These are phyloP conservation scores for Blastomyces parvus DNA, from an alignment of 2,329 filamentous ascomycete species.

Conservation along the genomic window DNA sequence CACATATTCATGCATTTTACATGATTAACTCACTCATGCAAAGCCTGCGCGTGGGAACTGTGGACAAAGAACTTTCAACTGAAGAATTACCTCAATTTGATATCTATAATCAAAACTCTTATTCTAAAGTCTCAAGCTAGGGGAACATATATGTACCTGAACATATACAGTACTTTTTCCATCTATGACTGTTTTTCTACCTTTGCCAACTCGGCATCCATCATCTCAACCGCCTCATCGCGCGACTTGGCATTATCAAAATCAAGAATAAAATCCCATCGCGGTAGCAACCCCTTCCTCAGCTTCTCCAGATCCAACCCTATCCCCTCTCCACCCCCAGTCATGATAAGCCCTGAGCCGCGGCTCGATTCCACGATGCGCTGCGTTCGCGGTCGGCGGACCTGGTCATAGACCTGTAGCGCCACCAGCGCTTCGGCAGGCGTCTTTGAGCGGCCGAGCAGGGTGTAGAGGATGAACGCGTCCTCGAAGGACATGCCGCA, in stretches of 20 bases:
- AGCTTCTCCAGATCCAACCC: neutral
- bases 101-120: neutral
- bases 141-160: neutral
- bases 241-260: neutral
- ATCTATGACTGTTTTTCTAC: neutral
- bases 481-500: slow-evolving; percentile 34
- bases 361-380: slow-evolving; percentile 39
- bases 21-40: too few relatives aligned
- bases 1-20: too few relatives aligned
- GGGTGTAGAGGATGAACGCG: slow-evolving; percentile 24
- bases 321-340: neutral
- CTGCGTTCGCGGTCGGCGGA: slow-evolving; percentile 37
- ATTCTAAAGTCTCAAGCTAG: neutral
- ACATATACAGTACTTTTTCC: neutral
- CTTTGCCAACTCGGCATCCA: neutral
- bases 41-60: too few relatives aligned
- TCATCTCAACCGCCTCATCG: neutral
- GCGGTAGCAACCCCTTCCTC: neutral
- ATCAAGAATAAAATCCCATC: slow-evolving; percentile 2
- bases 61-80: too few relatives aligned
- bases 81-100: too few relatives aligned
- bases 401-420: slow-evolving; percentile 33
- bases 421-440: neutral
- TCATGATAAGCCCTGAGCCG: slow-evolving; percentile 2
- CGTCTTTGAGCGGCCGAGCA: neutral